These are phyloP conservation scores for Scutellaria minor DNA, from an alignment of 257 asterid genomes.

Conservation along the genomic window DNA sequence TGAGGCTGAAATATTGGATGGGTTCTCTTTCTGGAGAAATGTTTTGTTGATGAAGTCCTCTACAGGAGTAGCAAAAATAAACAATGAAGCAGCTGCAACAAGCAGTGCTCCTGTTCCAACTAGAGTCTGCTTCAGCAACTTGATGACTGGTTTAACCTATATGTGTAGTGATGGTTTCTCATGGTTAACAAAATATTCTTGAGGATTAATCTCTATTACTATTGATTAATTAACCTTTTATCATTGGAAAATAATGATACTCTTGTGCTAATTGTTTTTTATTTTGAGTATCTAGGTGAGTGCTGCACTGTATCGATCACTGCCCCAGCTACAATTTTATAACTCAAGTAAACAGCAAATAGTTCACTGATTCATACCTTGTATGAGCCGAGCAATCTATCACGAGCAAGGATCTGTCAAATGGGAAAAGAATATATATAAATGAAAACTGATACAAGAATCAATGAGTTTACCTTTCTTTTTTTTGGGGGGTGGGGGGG, in stretches of 20 bases:
- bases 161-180: conserved; percentile 32
- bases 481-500: background rate
- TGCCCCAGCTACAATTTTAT: conserved; percentile 2
- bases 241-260: background rate
- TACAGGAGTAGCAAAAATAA: conserved; percentile 78
- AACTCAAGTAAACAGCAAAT: conserved; percentile 13
- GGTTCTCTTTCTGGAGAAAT: conserved; percentile 45
- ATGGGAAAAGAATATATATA: background rate
- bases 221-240: background rate
- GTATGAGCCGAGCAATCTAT: conserved; percentile 79
- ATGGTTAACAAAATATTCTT: conserved; percentile 2
- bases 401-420: conserved; percentile 86
- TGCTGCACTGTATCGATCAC: background rate
- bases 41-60: conserved; percentile 64
- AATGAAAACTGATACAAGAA: background rate
- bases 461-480: background rate
- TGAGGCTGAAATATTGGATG: conserved; percentile 53
- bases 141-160: conserved; percentile 88
- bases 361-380: conserved; percentile 56
- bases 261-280: background rate
- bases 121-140: conserved; percentile 85
- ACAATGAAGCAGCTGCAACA: conserved; percentile 68
- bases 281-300: background rate
- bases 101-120: conserved; percentile 87
- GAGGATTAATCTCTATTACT: background rate